These are phyloP conservation scores for Penicillium subrubescens DNA, from an alignment of 495 filamentous ascomycete species.

Conservation along the genomic window DNA sequence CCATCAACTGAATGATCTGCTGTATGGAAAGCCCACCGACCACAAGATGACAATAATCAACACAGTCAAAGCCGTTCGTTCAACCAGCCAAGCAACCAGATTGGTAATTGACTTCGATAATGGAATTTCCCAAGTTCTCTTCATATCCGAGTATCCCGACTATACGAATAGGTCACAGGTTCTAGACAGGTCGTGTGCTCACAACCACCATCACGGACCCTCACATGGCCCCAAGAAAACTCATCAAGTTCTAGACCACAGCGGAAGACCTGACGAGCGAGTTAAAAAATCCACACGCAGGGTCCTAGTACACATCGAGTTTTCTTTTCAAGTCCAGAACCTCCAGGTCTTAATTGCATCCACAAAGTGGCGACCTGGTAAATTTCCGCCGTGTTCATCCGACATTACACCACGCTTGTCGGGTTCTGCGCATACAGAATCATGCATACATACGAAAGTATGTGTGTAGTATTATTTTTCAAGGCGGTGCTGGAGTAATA, in stretches of 20 bases:
- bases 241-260: conserved; percentile 8
- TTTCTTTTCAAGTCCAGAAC: background rate
- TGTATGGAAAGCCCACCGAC: background rate
- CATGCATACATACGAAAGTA: no score
- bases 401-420: no score
- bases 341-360: background rate
- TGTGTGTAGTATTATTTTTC: no score
- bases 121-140: background rate
- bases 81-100: background rate
- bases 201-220: background rate
- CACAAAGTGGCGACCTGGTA: background rate
- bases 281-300: background rate
- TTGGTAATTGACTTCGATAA: background rate
- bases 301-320: background rate
- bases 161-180: background rate
- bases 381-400: no score
- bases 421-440: no score
- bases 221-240: background rate
- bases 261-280: background rate
- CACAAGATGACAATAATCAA: background rate
- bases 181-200: background rate
- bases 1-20: background rate
- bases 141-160: background rate
- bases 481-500: background rate
- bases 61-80: background rate